These are phyloP conservation scores for Neofusicoccum kwambonambiense DNA, from an alignment of 2,329 filamentous ascomycete species.

Conservation along the genomic window DNA sequence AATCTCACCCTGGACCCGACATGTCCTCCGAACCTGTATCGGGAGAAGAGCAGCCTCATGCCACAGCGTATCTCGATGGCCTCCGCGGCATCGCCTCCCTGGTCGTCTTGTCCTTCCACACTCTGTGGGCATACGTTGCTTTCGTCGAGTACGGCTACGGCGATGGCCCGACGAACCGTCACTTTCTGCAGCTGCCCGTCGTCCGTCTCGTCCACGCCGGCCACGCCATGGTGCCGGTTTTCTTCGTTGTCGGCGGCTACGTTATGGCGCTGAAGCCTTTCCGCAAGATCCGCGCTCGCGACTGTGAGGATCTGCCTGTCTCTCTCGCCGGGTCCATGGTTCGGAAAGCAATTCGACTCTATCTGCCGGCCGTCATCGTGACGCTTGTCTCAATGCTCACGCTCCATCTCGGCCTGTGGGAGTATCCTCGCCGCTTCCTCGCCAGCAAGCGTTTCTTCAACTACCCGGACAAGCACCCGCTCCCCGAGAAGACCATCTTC, in stretches of 20 bases:
- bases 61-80: not conserved
- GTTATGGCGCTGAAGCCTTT: slow-evolving; percentile 36
- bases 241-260: slow-evolving; percentile 51
- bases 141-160: slow-evolving; percentile 18
- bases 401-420: not conserved
- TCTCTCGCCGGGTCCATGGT: slow-evolving; percentile 45
- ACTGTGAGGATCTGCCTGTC: slow-evolving; percentile 41
- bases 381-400: slow-evolving; percentile 36
- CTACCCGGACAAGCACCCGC: slow-evolving; percentile 10
- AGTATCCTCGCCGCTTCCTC: not conserved
- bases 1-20: no score
- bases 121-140: slow-evolving; percentile 2
- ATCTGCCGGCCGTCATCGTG: not conserved
- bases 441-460: not conserved
- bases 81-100: slow-evolving; percentile 8
- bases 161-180: slow-evolving; percentile 13
- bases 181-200: slow-evolving; percentile 22
- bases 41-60: not conserved
- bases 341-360: slow-evolving; percentile 41
- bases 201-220: slow-evolving; percentile 27
- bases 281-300: slow-evolving; percentile 40
- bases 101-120: slow-evolving; percentile 13
- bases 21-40: not conserved
- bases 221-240: slow-evolving; percentile 49
- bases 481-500: not conserved